Percentiles rank a stretch among this genome's conserved stretches.
Conservation (phyloP, 768 basidiomycete species). For the Podaxis sp. region DNA sequence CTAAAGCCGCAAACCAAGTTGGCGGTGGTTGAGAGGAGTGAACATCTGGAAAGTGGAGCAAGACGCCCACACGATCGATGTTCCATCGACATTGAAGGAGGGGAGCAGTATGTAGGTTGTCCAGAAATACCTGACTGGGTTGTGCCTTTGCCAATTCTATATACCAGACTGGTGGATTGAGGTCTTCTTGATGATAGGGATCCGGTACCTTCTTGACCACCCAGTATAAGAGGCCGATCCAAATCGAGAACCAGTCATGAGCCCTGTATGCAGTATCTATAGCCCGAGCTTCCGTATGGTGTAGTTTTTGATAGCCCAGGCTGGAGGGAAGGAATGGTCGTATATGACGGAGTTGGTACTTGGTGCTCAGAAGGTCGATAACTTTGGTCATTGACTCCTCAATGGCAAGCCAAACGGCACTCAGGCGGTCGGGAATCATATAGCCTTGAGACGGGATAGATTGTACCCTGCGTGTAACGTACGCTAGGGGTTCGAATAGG, state of each 20-base stretch:
- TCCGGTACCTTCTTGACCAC: background rate
- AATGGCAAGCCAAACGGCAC: background rate
- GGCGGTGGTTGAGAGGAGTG: background rate
- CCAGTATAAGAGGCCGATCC: background rate
- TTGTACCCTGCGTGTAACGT: background rate
- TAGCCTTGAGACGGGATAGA: background rate
- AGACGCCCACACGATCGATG: background rate
- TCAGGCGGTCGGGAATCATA: background rate
- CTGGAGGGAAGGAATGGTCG: background rate
- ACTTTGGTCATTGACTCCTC: background rate
- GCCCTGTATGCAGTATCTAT: background rate
- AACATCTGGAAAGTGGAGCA: background rate
- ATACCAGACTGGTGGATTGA: background rate
- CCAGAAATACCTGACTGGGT: background rate
- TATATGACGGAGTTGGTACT: background rate
- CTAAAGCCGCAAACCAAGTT: background rate
- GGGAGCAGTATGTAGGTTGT: background rate
- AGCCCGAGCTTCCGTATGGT: background rate
- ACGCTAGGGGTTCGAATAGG: background rate
- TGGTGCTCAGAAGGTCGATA: background rate
- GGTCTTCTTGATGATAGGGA: background rate
- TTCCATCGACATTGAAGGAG: background rate
- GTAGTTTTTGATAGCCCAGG: background rate
- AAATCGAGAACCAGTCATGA: background rate
- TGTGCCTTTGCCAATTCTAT: background rate